Evolutionary conservation across 2,329 filamentous ascomycete genomes (phyloP), one percentile per base, ranked within the genome.

Genomic region (Periglandula ipomoeae): DNA sequence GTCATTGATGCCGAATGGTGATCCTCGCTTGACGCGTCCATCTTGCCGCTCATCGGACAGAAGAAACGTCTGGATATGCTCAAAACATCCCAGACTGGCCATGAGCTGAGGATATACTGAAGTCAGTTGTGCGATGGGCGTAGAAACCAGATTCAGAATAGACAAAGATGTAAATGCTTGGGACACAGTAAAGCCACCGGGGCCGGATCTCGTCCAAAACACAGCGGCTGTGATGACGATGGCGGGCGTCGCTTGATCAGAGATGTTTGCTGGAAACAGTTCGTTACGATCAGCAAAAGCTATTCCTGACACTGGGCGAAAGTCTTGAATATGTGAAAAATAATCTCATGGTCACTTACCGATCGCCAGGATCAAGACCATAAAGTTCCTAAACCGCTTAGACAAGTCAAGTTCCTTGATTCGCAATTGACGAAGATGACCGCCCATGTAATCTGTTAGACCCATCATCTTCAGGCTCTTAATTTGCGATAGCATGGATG

Each of bases 51-150:
- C 42, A 34, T 15, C 2, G 6, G 2, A 9, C 3, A 44, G 42
- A 23, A 73, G 52, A n/a, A 68, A 70, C 0, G 48, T 54, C 37
- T 70, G 67, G 1, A 72, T 62, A 2, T 67, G 59, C 22, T 54
- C 50, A 5, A 65, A 48, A 44, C 67, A 69, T 1, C 61, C 56
- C 19, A 69, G 34, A 0, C 58, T 61, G 0, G 64, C 57, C 13
- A 69, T 52, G 0, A 70, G 43, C 0, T 30, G 23, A 0, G 68
- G 66, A 3, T 69, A 51, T 2, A 44, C 50, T 38, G 70, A 62
- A 10, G 71, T 62, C 0, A 70, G 38, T 3, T 38, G 23, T 1
- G 55, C 40, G 0, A 71, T 52, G 0, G 69, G 69, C 1, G 50
- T 47, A 0, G 63, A 58, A 2, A 71, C 53, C 1, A 71, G 58